Percentiles rank a stretch among this genome's conserved stretches.
Conservation (phyloP, 2,329 filamentous ascomycete species). For the Arthrocladium fulminans region DNA sequence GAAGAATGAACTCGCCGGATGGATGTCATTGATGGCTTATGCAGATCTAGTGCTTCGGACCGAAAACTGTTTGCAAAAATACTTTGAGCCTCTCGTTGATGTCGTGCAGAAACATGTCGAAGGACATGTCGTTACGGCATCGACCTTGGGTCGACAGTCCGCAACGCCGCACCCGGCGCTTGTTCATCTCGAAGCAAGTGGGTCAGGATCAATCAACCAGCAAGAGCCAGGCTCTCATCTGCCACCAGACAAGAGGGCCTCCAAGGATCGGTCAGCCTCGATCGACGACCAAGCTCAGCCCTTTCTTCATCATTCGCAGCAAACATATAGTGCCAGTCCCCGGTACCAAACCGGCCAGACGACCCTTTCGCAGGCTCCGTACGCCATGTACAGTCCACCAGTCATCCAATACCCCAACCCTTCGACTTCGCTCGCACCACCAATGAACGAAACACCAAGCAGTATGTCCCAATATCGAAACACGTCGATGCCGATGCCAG, state of each 20-base stretch:
- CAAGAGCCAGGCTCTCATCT: slow-evolving; percentile 5
- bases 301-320: slow-evolving; percentile 7
- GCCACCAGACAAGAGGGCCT: slow-evolving; percentile 7
- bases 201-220: slow-evolving; percentile 4
- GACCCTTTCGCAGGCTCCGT: not conserved
- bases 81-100: slow-evolving; percentile 20
- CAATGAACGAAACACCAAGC: slow-evolving; percentile 14
- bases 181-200: slow-evolving; percentile 11
- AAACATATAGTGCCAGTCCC: not conserved
- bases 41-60: slow-evolving; percentile 21
- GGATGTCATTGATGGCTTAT: slow-evolving; percentile 22
- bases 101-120: slow-evolving; percentile 14
- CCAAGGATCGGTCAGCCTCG: slow-evolving; percentile 2
- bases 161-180: not conserved
- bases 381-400: slow-evolving; percentile 9
- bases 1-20: slow-evolving; percentile 22
- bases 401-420: slow-evolving; percentile 9
- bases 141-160: not conserved
- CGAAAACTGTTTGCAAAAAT: slow-evolving; percentile 18
- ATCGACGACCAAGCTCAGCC: slow-evolving; percentile 1
- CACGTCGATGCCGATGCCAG: not conserved
- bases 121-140: slow-evolving; percentile 10
- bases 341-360: slow-evolving; percentile 12
- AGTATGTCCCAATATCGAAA: not conserved
- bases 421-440: slow-evolving; percentile 18